Evolutionary conservation across 2,329 filamentous ascomycete genomes (phyloP).

Genomic region (Endocalyx cinctus): DNA sequence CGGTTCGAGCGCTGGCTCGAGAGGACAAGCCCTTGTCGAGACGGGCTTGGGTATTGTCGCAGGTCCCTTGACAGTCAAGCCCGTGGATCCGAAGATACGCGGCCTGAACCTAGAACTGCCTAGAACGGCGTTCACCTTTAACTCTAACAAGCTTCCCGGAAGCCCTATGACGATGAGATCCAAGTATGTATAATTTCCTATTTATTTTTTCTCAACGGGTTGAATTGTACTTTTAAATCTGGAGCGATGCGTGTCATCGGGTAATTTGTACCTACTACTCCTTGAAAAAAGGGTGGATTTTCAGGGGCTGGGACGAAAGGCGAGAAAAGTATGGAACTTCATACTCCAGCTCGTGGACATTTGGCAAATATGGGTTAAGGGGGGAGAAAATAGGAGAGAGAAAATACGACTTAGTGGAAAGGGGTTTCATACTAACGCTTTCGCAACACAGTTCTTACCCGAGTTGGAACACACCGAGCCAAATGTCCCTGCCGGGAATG

Average conservation of each 20-base stretch:
- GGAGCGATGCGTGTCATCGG: too few relatives aligned
- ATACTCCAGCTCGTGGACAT: too few relatives aligned
- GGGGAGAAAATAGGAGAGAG: conserved; percentile 1
- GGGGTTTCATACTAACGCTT: conserved; percentile 20
- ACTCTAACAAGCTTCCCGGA: conserved; percentile 50
- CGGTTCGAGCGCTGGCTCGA: conserved; percentile 68
- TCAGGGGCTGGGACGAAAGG: too few relatives aligned
- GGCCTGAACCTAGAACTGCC: conserved; percentile 52
- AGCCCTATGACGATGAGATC: conserved; percentile 53
- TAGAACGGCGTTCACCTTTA: conserved; percentile 55
- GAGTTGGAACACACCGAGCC: conserved; percentile 46
- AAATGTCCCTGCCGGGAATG: conserved; percentile 44
- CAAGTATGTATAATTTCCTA: conserved; percentile 43
- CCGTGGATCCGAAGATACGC: conserved; percentile 48
- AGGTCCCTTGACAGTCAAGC: conserved; percentile 50
- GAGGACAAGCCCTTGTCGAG: conserved; percentile 70
- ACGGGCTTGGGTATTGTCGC: conserved; percentile 58
- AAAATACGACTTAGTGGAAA: conserved; percentile 1
- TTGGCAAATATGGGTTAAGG: too few relatives aligned
- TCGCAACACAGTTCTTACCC: conserved; percentile 46
- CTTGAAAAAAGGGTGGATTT: too few relatives aligned
- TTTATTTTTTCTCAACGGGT: conserved; percentile 1
- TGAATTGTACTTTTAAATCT: too few relatives aligned
- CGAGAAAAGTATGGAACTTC: too few relatives aligned
- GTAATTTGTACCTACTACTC: too few relatives aligned